phyloP scores from a whole-genome alignment of 2,329 filamentous ascomycete genomes.

The Alternaria conjuncta region DNA sequence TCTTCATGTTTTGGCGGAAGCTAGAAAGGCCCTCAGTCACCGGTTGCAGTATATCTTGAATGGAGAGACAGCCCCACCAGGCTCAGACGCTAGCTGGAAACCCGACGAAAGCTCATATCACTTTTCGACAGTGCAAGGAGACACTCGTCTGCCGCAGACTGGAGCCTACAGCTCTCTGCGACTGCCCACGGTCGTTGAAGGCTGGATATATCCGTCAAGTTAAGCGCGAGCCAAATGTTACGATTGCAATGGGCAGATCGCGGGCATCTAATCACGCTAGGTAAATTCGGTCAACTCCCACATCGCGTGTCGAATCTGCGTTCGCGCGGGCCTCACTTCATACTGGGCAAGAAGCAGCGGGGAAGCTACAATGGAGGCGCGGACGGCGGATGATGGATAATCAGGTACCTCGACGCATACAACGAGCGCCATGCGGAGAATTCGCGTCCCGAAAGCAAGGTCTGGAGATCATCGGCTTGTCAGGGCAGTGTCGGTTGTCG shows the following conservation, averaged over 20 bases:
- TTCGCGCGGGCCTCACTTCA: neutral
- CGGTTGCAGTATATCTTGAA: neutral
- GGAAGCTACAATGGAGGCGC: neutral
- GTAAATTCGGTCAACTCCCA: neutral
- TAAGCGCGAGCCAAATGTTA: neutral
- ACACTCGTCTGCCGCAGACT: neutral
- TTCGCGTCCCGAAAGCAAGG: neutral
- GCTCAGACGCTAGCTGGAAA: neutral
- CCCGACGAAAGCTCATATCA: neutral
- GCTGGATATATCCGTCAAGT: neutral
- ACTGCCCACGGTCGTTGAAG: neutral
- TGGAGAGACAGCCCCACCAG: neutral
- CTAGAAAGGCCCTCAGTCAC: neutral
- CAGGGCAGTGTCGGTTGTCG: neutral
- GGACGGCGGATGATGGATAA: neutral
- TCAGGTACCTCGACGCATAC: neutral
- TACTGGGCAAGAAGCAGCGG: neutral
- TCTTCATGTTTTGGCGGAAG: no score
- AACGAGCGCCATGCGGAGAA: neutral
- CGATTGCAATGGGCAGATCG: neutral
- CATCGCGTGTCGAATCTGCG: neutral
- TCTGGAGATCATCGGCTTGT: neutral
- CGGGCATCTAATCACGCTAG: neutral
- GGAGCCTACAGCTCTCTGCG: neutral
- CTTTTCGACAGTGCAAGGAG: neutral